phyloP scores from a whole-genome alignment of 805 yeast species.

The Dipodascus albidus region DNA sequence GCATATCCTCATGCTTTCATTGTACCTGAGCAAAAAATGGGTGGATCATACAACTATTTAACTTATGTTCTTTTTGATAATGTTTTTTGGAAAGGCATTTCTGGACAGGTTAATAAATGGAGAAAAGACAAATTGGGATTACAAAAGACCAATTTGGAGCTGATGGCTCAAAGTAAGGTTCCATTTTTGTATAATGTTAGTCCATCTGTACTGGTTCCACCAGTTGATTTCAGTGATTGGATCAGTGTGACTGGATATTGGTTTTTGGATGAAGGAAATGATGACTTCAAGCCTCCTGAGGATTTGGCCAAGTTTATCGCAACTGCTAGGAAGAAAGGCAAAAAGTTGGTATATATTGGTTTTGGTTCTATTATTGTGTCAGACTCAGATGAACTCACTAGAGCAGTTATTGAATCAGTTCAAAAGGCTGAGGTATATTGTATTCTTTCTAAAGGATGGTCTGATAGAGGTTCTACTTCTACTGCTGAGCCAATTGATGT shows the following conservation, averaged over 20 bases:
- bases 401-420: conserved; percentile 71
- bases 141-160: conserved; percentile 56
- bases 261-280: conserved; percentile 64
- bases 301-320: conserved; percentile 47
- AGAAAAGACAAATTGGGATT: conserved; percentile 55
- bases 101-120: conserved; percentile 83
- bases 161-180: conserved; percentile 62
- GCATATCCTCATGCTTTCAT: conserved; percentile 96
- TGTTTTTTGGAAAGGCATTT: conserved; percentile 85
- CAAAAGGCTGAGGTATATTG: conserved; percentile 72
- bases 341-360: conserved; percentile 81
- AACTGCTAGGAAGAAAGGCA: conserved; percentile 45
- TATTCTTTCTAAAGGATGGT: conserved; percentile 90
- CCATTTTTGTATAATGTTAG: conserved; percentile 88
- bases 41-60: conserved; percentile 85
- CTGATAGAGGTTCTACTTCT: conserved; percentile 47
- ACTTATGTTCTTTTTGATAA: conserved; percentile 91
- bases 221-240: conserved; percentile 92
- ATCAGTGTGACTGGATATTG: conserved; percentile 93
- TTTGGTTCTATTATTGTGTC: conserved; percentile 92
- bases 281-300: conserved; percentile 48
- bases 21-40: conserved; percentile 86
- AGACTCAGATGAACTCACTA: conserved; percentile 67
- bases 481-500: conserved; percentile 30
- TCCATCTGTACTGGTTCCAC: conserved; percentile 81